Evolutionary conservation across 139 green algal genomes (phyloP).

Genomic region (Chlorella sp.): DNA sequence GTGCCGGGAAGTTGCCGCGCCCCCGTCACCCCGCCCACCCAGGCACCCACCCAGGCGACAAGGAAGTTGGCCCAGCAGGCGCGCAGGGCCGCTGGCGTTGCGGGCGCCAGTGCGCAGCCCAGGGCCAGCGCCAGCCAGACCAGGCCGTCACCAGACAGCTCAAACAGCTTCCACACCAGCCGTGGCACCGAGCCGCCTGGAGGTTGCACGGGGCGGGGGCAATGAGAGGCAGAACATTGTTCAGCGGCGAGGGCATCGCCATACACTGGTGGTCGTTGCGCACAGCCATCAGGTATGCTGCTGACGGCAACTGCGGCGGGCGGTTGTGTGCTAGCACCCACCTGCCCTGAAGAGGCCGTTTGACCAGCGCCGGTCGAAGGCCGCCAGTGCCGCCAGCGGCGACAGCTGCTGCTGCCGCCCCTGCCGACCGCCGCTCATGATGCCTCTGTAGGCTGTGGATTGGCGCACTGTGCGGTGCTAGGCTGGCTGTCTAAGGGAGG

Average conservation of each 20-base stretch:
- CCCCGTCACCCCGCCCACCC: neutral
- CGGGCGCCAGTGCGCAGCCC: constrained; percentile 3
- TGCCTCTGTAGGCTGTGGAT: no score
- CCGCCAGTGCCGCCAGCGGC: neutral
- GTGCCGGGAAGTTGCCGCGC: no score
- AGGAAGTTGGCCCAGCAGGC: neutral
- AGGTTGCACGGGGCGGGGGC: neutral
- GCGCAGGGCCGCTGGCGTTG: neutral
- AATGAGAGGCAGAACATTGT: neutral
- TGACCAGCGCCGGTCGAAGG: constrained; percentile 8
- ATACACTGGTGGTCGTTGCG: no score
- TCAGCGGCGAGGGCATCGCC: neutral
- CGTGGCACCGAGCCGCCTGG: constrained; percentile 43
- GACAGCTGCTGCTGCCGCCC: neutral
- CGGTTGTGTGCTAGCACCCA: neutral
- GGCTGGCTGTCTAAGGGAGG: no score
- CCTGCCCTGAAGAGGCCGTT: constrained; percentile 15
- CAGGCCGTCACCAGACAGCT: constrained; percentile 63
- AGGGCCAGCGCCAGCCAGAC: constrained; percentile 52
- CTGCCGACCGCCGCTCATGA: no score
- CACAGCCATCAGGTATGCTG: no score
- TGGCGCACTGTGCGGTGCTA: no score
- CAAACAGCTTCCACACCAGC: constrained; percentile 49
- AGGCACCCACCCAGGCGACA: constrained; percentile 1
- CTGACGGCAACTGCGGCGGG: neutral